Evolutionary conservation across 2,329 filamentous ascomycete species (phyloP), one percentile per base, ranked within the genome.

Genomic region (Davidsoniella neocaledoniae): DNA sequence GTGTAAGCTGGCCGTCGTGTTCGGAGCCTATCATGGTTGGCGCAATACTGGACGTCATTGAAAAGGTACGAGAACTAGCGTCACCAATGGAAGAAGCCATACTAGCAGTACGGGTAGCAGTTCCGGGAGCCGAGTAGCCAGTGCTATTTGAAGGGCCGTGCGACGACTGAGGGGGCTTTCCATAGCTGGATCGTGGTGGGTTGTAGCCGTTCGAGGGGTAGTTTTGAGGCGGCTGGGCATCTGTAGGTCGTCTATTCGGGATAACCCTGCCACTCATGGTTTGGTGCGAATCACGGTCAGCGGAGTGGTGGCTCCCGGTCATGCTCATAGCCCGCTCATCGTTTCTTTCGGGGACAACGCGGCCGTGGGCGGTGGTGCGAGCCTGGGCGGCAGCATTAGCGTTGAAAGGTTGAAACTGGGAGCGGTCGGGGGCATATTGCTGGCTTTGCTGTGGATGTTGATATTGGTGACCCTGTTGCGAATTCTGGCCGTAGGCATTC

Each of bases 321-420:
- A 98, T 82, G 43, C 90, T 94, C 91, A 96, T 96, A 55, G 91
- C 81, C 52, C 91, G 78, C 64, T 96, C 90, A 58, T 93, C 86
- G 54, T 88, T 83, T 49, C 90, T 79, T 61, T 95, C 88, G 1
- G 91, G 91, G 7, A 98, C 87, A 36, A 91, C 72, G 54, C 91
- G 77, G 29, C 91, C 91, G 62, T 95, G 88, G 7, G 88, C 86
- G 2, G 91, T 98, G 45, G 86, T 94, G 54, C 82, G 75, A 2
- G 86, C 80, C 57, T 78, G 51, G 17, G 51, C 39, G 37, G 51
- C 51, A 14, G 51, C 37, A 37, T 43, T 49, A n/a, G 44, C 44
- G 37, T 53, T 53, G 16, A 49, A 49, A 10, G 46, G 51, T 42
- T 49, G 46, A 43, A 50, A 50, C 36, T 53, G 51, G 14, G 47